Conservation (phyloP, 2,329 filamentous ascomycete species). For the Paramyrothecium roridum region DNA sequence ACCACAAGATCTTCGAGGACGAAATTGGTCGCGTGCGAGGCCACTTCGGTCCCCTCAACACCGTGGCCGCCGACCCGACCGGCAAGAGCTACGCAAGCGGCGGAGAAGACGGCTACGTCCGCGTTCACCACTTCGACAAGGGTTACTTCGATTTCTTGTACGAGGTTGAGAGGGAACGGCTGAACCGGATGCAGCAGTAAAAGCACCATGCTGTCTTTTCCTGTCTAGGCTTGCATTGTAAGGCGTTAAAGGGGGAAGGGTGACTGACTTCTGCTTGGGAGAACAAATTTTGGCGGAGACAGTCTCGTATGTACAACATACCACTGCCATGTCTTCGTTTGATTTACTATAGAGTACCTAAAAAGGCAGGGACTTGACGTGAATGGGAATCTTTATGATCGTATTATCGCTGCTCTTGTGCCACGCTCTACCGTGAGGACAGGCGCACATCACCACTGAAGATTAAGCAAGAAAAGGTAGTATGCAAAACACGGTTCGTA, state of each 20-base stretch:
- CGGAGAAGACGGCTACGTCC: constrained; percentile 97
- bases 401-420: neutral
- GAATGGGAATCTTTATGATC: constrained; percentile 18
- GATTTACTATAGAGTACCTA: constrained; percentile 4
- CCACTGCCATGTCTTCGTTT: constrained; percentile 24
- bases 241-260: constrained; percentile 33
- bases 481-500: too few species aligned
- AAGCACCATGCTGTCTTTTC: constrained; percentile 22
- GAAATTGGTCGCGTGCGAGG: constrained; percentile 96
- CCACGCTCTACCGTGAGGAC: too few species aligned
- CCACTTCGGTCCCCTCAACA: constrained; percentile 96
- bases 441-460: too few species aligned
- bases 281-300: constrained; percentile 14
- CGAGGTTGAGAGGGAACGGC: constrained; percentile 88
- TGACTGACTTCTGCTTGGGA: constrained; percentile 2
- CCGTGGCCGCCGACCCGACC: constrained; percentile 87
- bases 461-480: too few species aligned
- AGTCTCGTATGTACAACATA: constrained; percentile 24
- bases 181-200: constrained; percentile 39
- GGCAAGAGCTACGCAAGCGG: constrained; percentile 93
- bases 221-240: constrained; percentile 38
- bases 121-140: constrained; percentile 98
- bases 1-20: constrained; percentile 99
- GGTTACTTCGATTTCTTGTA: constrained; percentile 98
- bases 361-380: neutral